Conservation (phyloP, 1,139 yeast species). For the Suzukiozyma palmioleophila region DNA sequence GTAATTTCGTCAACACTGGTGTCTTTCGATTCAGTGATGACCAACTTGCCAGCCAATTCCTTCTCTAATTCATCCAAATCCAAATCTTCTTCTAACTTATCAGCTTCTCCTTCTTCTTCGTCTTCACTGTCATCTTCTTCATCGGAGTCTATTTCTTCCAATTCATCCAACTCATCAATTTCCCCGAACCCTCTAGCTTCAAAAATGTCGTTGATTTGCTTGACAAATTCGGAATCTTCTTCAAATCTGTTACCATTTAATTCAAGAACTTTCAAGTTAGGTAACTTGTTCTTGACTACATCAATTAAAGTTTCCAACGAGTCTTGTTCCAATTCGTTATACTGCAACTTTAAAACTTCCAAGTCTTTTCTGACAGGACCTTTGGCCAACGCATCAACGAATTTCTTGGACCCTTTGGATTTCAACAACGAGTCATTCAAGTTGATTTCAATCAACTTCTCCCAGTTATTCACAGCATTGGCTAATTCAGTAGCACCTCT, state of each 20-base stretch:
- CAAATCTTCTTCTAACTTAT: conserved; percentile 46
- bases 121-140: conserved; percentile 75
- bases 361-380: conserved; percentile 38
- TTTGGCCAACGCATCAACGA: conserved; percentile 45
- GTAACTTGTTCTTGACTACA: conserved; percentile 52
- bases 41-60: conserved; percentile 36
- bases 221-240: conserved; percentile 37
- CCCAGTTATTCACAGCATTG: conserved; percentile 40
- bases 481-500: conserved; percentile 55
- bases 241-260: conserved; percentile 86
- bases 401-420: conserved; percentile 60
- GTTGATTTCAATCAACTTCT: conserved; percentile 64
- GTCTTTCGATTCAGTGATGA: conserved; percentile 14
- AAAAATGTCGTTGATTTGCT: conserved; percentile 46
- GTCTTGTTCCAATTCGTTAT: conserved; percentile 75
- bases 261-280: conserved; percentile 63
- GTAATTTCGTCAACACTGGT: conserved; percentile 57
- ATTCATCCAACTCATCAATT: conserved; percentile 86
- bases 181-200: conserved; percentile 76
- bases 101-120: conserved; percentile 53
- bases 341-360: conserved; percentile 69
- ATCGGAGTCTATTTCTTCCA: conserved; percentile 86
- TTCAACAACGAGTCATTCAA: conserved; percentile 87
- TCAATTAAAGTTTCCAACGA: conserved; percentile 55
- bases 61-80: conserved; percentile 58